Conservation (phyloP, 2,329 filamentous ascomycete genomes). For the Colletotrichum kahawae region DNA sequence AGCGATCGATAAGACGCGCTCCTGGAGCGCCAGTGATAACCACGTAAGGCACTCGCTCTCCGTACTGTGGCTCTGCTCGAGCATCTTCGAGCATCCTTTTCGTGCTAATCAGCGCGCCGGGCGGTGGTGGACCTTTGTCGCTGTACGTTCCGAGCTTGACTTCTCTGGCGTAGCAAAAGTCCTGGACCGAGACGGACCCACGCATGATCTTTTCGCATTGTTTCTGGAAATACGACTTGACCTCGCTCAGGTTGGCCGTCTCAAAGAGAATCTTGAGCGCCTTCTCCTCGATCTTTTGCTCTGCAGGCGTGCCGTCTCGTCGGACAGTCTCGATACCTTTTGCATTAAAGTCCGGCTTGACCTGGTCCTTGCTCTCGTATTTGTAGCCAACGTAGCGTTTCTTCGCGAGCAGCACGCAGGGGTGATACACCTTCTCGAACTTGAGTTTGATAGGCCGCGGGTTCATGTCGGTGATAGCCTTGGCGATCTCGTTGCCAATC, state of each 20-base stretch:
- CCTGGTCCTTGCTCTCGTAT: slow-evolving; percentile 80
- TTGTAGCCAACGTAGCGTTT: slow-evolving; percentile 99
- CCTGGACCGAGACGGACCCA: slow-evolving; percentile 85
- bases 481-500: slow-evolving; percentile 90
- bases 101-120: slow-evolving; percentile 87
- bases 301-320: slow-evolving; percentile 90
- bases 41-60: slow-evolving; percentile 93
- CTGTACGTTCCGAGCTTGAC: slow-evolving; percentile 90
- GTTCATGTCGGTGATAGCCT: slow-evolving; percentile 86
- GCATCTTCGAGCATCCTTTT: slow-evolving; percentile 87
- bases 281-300: slow-evolving; percentile 96
- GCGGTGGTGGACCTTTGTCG: slow-evolving; percentile 78
- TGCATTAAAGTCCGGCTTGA: slow-evolving; percentile 88
- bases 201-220: slow-evolving; percentile 94
- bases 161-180: slow-evolving; percentile 95
- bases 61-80: slow-evolving; percentile 88
- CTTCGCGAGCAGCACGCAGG: slow-evolving; percentile 92
- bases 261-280: slow-evolving; percentile 88
- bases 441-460: slow-evolving; percentile 93
- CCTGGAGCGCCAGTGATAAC: slow-evolving; percentile 89
- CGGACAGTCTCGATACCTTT: slow-evolving; percentile 98
- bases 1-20: slow-evolving; percentile 84
- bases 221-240: slow-evolving; percentile 87
- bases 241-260: slow-evolving; percentile 84
- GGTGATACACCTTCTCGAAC: slow-evolving; percentile 98